Evolutionary conservation across 177 flowering plant species (phyloP), one percentile per base, ranked within the genome.

Genomic region (Tripterygium wilfordii): DNA sequence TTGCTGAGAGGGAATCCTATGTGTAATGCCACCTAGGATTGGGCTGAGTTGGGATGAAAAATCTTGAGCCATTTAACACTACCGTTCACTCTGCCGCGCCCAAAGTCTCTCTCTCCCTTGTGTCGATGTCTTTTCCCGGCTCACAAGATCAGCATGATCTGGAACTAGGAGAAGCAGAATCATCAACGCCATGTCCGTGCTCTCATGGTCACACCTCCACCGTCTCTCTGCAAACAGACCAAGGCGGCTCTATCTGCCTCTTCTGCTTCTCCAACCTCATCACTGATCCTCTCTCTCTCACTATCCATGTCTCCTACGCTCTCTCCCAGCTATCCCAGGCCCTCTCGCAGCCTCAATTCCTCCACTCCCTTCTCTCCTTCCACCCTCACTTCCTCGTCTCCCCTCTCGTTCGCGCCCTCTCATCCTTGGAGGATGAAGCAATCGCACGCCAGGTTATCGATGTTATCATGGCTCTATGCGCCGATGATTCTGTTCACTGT

Each of bases 291-390:
- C 52, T 38, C 23, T 71, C 96, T 4, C 88, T 78, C n/a, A 65
- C 94, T 8, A 25, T 83, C 39, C 96, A 86, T 54, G 72, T 84
- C 45, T 80, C 88, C 59, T 84, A 83, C 74, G 96, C 96, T 5
- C 80, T 92, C 49, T 82, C 94, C 1, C 96, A 86, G 74, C 81
- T 92, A 63, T 80, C 81, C 21, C 69, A 22, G 5, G 88, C 96
- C 24, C 51, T 85, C 60, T 63, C 78, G 9, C 64, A 78, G 14
- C 84, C 82, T 36, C 55, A 38, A 1, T 84, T 83, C 53, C 72
- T 74, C 56, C 57, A 45, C 7, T 40, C 57, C 22, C 66, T 80
- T 14, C 71, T 65, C 54, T 45, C 74, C 17, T 73, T 65, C 55
- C 96, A 83, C 48, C 42, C 77, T 21, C 91, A 78, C 65, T 60